Evolutionary conservation across 306 rosid genomes (phyloP).

Genomic region (Castanea mollissima): DNA sequence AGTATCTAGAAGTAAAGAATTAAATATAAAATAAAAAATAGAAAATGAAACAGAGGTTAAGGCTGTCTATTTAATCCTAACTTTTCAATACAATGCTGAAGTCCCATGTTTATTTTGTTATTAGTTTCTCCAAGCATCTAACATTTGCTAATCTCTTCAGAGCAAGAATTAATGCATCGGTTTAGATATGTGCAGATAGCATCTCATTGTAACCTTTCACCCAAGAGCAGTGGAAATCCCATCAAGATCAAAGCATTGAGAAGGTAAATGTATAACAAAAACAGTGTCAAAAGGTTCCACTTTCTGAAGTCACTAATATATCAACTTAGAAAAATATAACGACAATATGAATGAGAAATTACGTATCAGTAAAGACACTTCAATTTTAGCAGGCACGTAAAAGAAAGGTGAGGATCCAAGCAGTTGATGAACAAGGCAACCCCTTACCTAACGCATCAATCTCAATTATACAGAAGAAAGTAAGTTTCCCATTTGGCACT

Average conservation of each 20-base stretch:
- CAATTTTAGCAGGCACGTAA: slow-evolving; percentile 42
- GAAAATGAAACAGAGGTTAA: too few species aligned
- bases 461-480: slow-evolving; percentile 15
- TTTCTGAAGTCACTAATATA: too few species aligned
- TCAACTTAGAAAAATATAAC: too few species aligned
- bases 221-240: slow-evolving; percentile 53
- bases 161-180: slow-evolving; percentile 39
- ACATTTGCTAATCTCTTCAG: slow-evolving; percentile 26
- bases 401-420: slow-evolving; percentile 43
- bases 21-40: too few species aligned
- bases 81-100: too few species aligned
- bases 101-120: too few species aligned
- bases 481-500: slow-evolving; percentile 57
- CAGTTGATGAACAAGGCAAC: slow-evolving; percentile 44
- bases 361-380: too few species aligned
- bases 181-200: slow-evolving; percentile 61
- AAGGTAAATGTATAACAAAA: slow-evolving; percentile 30
- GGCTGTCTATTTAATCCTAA: too few species aligned
- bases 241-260: slow-evolving; percentile 48
- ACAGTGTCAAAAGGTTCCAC: too few species aligned
- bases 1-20: too few species aligned
- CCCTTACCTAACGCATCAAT: slow-evolving; percentile 52
- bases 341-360: too few species aligned
- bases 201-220: slow-evolving; percentile 73
- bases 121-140: too few species aligned